Evolutionary conservation across 2,329 filamentous ascomycete species (phyloP).

Genomic region (Fusarium nematophilum): DNA sequence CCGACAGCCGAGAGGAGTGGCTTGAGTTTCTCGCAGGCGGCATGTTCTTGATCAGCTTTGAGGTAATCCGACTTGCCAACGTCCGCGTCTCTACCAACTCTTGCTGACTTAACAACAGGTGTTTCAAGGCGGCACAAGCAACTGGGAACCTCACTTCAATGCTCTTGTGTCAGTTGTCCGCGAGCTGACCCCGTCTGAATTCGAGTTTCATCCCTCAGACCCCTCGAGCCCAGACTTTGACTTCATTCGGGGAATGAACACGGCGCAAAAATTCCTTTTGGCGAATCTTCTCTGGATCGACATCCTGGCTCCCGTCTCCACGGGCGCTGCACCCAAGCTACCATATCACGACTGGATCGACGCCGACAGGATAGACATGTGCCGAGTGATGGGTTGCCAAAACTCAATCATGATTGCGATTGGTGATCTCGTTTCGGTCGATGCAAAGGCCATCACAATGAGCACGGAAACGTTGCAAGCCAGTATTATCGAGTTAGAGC

Average conservation of each 20-base stretch:
- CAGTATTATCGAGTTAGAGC: background rate
- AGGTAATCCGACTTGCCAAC: slow-evolving; percentile 31
- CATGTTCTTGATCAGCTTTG: slow-evolving; percentile 42
- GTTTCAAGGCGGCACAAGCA: slow-evolving; percentile 31
- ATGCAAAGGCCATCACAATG: background rate
- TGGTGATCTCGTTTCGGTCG: slow-evolving; percentile 24
- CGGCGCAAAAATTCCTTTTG: slow-evolving; percentile 31
- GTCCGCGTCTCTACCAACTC: no score
- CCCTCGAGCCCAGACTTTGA: slow-evolving; percentile 11
- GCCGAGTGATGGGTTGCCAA: slow-evolving; percentile 35
- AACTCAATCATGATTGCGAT: slow-evolving; percentile 34
- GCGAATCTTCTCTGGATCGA: slow-evolving; percentile 39
- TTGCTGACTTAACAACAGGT: slow-evolving; percentile 10
- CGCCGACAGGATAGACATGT: slow-evolving; percentile 24
- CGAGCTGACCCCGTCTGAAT: slow-evolving; percentile 8
- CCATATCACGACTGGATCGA: slow-evolving; percentile 25
- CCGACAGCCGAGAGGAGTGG: slow-evolving; percentile 29
- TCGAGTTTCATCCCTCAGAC: slow-evolving; percentile 1
- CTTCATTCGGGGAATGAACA: slow-evolving; percentile 26
- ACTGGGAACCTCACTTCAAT: slow-evolving; percentile 37
- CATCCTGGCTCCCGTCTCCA: slow-evolving; percentile 26
- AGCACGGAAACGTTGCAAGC: background rate
- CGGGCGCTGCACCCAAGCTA: slow-evolving; percentile 6
- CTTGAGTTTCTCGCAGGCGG: slow-evolving; percentile 44
- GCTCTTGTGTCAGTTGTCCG: slow-evolving; percentile 28